Base-by-base conservation (phyloP, 495 filamentous ascomycete genomes). In the Trichoderma orchidacearum region DNA sequence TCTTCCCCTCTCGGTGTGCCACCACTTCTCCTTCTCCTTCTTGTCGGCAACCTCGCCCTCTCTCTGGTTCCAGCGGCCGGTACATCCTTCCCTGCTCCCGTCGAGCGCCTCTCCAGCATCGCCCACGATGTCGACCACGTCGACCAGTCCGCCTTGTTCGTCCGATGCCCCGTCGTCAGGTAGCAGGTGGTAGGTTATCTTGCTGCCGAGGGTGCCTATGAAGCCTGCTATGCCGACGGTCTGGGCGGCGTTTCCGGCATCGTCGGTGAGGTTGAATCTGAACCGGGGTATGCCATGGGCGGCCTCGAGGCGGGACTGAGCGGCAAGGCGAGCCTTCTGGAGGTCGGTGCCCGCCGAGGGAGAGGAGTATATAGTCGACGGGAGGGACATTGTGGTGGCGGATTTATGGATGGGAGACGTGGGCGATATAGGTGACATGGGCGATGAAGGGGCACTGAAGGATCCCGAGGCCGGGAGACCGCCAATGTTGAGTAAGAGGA, bases 101-200 rank as follows among this genome's bases (percentile, higher is more conserved):
- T 57, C 56, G 30, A 77, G 30, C 32, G 63, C 64, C 63, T 77
- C 75, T 17, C 75, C 74, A n/a, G 68, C 62, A 7, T 70, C 69
- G 15, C 67, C 63, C 3, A 76, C 57, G 56, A 84, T 57, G 55
- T 83, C 80, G 9, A 63, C 64, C 45, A 84, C 69, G n/a, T 72
- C 69, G 1, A 83, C 68, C 34, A 85, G 62, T 3, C 78, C 79
- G 38, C 75, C 75, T 12, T 68, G 66, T 57, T 80, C 76, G 48
- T 84, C 80, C 17, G 68, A 72, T 23, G 77, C 83, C 9, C 75
- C 76, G 0, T 73, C 61, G 58, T 87, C 83, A 1, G 84, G 76
- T 41, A 71, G 63, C 13, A 89, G 64, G 12, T 66, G 70, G 57
- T 88, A 89, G n/a, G 60, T 56, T 25, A 89, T 79, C 54, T 66